Conservation (phyloP, 108 stramenopile species). For the Ochromonas danica region DNA sequence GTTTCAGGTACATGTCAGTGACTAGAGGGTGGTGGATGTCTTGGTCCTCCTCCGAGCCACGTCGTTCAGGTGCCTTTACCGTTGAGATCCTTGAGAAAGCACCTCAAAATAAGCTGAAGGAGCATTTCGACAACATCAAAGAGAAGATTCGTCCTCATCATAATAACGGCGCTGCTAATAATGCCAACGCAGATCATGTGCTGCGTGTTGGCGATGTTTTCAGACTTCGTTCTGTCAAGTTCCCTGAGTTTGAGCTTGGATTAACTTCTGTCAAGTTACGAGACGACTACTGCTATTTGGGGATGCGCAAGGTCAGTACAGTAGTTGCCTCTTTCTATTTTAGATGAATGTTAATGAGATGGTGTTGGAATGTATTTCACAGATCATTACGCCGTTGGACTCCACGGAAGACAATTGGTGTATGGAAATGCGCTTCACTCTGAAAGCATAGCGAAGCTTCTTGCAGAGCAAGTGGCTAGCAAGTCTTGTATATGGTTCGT, state of each 20-base stretch:
- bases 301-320: not conserved
- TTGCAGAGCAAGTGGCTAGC: no score
- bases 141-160: not conserved
- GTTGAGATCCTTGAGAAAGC: conserved; percentile 28
- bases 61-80: conserved; percentile 5
- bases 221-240: conserved; percentile 9
- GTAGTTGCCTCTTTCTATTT: no score
- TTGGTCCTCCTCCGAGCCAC: conserved; percentile 29
- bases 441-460: no score
- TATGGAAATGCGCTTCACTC: no score
- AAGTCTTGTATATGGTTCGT: no score
- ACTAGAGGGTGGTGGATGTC: conserved; percentile 30
- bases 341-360: no score
- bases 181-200: not conserved
- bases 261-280: conserved; percentile 10
- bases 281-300: conserved; percentile 26
- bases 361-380: no score
- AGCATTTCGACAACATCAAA: conserved; percentile 25
- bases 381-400: no score
- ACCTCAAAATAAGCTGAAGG: conserved; percentile 5
- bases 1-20: conserved; percentile 25
- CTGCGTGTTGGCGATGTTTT: conserved; percentile 21
- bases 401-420: no score
- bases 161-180: not conserved
- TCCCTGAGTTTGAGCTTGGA: conserved; percentile 31